These are phyloP conservation scores for Syncephalastrum monosporum DNA, from an alignment of 371 early-diverging fungal genomes.

Conservation along the genomic window DNA sequence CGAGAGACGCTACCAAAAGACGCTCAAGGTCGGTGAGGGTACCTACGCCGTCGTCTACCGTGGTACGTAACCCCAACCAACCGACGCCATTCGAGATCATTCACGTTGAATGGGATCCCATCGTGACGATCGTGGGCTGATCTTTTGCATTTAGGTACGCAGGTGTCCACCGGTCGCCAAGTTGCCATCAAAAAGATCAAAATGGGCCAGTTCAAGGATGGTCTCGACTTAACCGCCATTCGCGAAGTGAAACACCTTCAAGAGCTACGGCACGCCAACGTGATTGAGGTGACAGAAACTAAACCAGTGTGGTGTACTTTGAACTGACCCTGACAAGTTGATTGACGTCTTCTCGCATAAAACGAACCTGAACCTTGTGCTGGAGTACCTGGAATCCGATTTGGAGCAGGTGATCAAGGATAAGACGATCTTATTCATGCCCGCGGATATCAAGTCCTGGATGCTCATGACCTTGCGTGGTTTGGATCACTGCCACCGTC, in stretches of 20 bases:
- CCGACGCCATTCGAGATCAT: neutral
- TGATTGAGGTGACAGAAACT: constrained; percentile 68
- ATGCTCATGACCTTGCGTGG: constrained; percentile 97
- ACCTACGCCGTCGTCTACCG: constrained; percentile 93
- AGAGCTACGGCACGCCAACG: constrained; percentile 90
- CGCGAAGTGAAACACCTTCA: constrained; percentile 97
- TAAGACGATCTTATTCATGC: constrained; percentile 89
- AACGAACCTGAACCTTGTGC: constrained; percentile 90
- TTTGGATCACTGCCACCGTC: constrained; percentile 89
- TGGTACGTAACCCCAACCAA: constrained; percentile 43
- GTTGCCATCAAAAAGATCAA: constrained; percentile 98
- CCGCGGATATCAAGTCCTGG: constrained; percentile 98
- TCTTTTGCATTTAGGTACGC: constrained; percentile 32
- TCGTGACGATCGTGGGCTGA: too few species aligned
- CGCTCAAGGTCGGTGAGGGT: constrained; percentile 92
- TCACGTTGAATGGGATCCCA: neutral
- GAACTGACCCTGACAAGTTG: constrained; percentile 52
- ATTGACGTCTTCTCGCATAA: constrained; percentile 95
- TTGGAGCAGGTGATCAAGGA: constrained; percentile 98
- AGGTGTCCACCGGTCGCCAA: constrained; percentile 56
- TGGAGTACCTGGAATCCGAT: constrained; percentile 96
- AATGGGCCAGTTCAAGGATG: constrained; percentile 82
- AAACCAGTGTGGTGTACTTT: neutral
- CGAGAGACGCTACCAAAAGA: constrained; percentile 74
- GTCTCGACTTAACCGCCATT: constrained; percentile 94